Evolutionary conservation across 176 grass and related monocot species (phyloP), one percentile per base, ranked within the genome.

Genomic region (Lolium perenne): DNA sequence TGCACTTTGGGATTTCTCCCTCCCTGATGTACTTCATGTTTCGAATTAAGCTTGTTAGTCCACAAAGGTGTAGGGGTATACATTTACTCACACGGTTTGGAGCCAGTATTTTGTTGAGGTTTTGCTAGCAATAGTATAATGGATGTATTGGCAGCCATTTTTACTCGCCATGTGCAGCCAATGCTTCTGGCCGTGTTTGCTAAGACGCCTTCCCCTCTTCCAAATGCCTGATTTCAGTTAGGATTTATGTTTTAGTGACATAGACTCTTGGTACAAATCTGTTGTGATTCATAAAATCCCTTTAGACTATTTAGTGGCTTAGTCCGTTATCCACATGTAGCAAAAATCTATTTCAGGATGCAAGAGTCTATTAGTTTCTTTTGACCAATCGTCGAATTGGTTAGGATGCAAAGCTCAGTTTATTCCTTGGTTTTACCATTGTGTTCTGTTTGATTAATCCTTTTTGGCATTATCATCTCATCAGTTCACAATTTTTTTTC

Each of bases 401-500:
- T 83, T 73, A 65, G 20, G 74, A 57, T 79, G 69, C 25, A 80
- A 21, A 48, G 63, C 73, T 80, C 65, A 66, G 10, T 74, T 38
- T 74, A 38, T 74, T 78, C 38, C 15, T 48, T 35, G 71, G 11
- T n/a, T 51, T 58, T 68, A 68, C 25, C 21, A 0, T 5, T 76
- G 38, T 76, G 21, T 29, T 55, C 21, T 91, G 60, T 87, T 87
- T 20, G 26, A 50, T 76, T 62, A 41, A 43, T 45, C 54, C 51
- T 14, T 70, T 74, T 49, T 43, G 6, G 15, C 26, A 84, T 68
- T 84, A 43, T 43, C 18, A 48, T 84, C 79, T 80, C 59, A 43
- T 38, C 51, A 60, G 10, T 80, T 75, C 17, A 7, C 84, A 25
- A 60, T 8, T 43, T 38, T 41, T 66, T 77, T 79, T 86, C 32